Evolutionary conservation across 1,284 basidiomycete species (phyloP).

Genomic region (Amylostereum areolatum): DNA sequence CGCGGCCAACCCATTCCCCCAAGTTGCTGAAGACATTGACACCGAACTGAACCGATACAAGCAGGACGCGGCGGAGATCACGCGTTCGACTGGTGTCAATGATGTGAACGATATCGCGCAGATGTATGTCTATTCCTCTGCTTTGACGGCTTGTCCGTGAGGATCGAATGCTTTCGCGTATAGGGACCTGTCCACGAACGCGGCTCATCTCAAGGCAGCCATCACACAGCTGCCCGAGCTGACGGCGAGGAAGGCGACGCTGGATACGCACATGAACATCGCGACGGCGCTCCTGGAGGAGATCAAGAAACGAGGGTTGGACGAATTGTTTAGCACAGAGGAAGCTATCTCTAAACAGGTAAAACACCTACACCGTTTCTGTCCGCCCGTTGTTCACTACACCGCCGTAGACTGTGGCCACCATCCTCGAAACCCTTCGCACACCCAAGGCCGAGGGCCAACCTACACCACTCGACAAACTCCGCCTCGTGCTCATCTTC

Average conservation of each 20-base stretch:
- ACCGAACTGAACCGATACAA: slow-evolving; percentile 92
- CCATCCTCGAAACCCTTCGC: slow-evolving; percentile 80
- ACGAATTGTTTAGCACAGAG: slow-evolving; percentile 96
- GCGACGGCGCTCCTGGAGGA: slow-evolving; percentile 94
- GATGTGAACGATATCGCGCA: slow-evolving; percentile 95
- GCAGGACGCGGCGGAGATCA: slow-evolving; percentile 95
- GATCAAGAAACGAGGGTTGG: slow-evolving; percentile 92
- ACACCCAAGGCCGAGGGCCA: slow-evolving; percentile 57
- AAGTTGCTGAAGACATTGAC: slow-evolving; percentile 98
- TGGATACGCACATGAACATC: slow-evolving; percentile 99
- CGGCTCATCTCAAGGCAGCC: slow-evolving; percentile 92
- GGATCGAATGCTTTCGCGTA: slow-evolving; percentile 3
- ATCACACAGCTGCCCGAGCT: slow-evolving; percentile 98
- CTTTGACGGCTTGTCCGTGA: slow-evolving; percentile 1
- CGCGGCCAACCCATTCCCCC: slow-evolving; percentile 93
- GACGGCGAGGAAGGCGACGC: slow-evolving; percentile 91
- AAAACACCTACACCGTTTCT: slow-evolving; percentile 5
- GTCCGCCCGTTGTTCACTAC: neutral
- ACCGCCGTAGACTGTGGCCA: slow-evolving; percentile 56
- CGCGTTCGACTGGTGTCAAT: slow-evolving; percentile 91
- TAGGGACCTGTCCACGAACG: slow-evolving; percentile 92
- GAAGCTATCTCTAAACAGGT: slow-evolving; percentile 86
- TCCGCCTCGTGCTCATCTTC: slow-evolving; percentile 91
- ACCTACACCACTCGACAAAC: slow-evolving; percentile 80
- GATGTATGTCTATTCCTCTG: slow-evolving; percentile 50